A percentile compares a stretch with the other conserved stretches of the same genome.
Evolutionary conservation across 2,329 filamentous ascomycete species (phyloP).

Genomic region (Cytospora leucostoma): DNA sequence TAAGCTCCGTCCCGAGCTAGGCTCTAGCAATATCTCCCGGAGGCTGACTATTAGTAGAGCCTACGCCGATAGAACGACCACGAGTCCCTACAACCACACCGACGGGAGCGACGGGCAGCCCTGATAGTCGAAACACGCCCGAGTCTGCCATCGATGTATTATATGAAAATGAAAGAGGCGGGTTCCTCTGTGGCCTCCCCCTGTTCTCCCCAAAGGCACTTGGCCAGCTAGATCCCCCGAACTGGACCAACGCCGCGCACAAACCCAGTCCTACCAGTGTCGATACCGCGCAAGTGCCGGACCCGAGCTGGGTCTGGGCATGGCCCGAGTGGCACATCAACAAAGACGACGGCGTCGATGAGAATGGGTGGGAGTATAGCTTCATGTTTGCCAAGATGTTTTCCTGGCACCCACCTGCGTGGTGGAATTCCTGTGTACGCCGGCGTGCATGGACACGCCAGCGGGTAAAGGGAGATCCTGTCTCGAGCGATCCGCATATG

Average conservation of each 20-base stretch:
- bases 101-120: neutral
- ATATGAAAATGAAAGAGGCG: constrained; percentile 93
- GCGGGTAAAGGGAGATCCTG: constrained; percentile 63
- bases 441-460: constrained; percentile 85
- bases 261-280: constrained; percentile 67
- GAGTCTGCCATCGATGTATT: constrained; percentile 76
- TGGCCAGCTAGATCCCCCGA: constrained; percentile 78
- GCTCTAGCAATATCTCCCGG: too few species aligned
- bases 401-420: constrained; percentile 85
- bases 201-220: constrained; percentile 88
- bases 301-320: constrained; percentile 92
- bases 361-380: constrained; percentile 95
- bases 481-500: constrained; percentile 60
- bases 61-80: constrained; percentile 24
- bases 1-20: neutral
- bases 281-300: constrained; percentile 85
- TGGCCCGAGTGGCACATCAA: constrained; percentile 67
- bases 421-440: constrained; percentile 95
- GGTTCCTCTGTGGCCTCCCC: constrained; percentile 83
- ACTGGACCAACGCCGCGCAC: constrained; percentile 77
- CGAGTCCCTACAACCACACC: neutral
- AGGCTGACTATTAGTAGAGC: constrained; percentile 17
- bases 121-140: constrained; percentile 32
- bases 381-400: constrained; percentile 77
- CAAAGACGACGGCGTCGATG: constrained; percentile 78